These are phyloP conservation scores for Suillus tomentosus DNA, from an alignment of 768 basidiomycete genomes.

Conservation along the genomic window DNA sequence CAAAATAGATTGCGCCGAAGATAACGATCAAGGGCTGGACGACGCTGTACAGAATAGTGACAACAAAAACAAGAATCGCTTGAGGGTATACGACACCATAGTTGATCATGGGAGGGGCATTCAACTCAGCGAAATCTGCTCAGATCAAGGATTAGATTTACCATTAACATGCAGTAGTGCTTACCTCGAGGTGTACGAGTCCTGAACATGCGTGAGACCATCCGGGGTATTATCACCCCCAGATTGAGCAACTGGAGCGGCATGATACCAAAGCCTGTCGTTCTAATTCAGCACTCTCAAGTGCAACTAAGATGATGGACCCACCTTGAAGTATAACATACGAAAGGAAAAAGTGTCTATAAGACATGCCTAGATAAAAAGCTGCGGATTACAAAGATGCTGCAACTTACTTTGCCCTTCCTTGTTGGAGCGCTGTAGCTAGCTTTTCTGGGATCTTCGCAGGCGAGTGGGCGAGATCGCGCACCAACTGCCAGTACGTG, in stretches of 20 bases:
- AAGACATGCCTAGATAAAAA: slow-evolving; percentile 9
- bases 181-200: slow-evolving; percentile 90
- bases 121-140: slow-evolving; percentile 91
- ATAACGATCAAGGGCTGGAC: slow-evolving; percentile 94
- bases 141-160: slow-evolving; percentile 6
- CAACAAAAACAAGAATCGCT: slow-evolving; percentile 92
- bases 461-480: slow-evolving; percentile 90
- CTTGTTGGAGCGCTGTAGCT: slow-evolving; percentile 79
- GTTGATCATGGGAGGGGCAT: slow-evolving; percentile 97
- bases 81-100: slow-evolving; percentile 98
- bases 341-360: slow-evolving; percentile 79
- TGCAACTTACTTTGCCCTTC: slow-evolving; percentile 59
- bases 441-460: slow-evolving; percentile 94
- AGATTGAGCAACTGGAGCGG: slow-evolving; percentile 93
- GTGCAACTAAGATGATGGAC: neutral
- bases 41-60: slow-evolving; percentile 93
- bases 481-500: slow-evolving; percentile 89
- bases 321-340: slow-evolving; percentile 84
- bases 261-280: slow-evolving; percentile 85
- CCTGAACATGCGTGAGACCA: slow-evolving; percentile 71
- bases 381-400: slow-evolving; percentile 14
- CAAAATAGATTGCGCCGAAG: slow-evolving; percentile 96
- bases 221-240: slow-evolving; percentile 81
- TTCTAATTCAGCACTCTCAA: slow-evolving; percentile 11
- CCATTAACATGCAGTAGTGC: slow-evolving; percentile 11